Base-by-base conservation (phyloP, 2,329 filamentous ascomycete genomes). In the Coniochaeta hoffmannii region DNA sequence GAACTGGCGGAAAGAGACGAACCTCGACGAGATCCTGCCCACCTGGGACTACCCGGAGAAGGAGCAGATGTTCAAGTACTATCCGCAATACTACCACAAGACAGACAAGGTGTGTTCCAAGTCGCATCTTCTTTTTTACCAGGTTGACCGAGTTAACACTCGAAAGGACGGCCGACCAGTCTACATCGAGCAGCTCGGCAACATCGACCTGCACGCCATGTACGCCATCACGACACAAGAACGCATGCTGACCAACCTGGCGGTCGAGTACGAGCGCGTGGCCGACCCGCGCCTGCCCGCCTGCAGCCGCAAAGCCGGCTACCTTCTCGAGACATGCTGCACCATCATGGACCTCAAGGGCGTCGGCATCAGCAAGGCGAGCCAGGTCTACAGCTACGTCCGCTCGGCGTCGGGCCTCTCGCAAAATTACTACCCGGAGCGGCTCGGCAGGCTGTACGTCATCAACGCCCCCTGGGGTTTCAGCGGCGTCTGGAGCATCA, bases 71-170 rank as follows among this genome's bases (percentile, higher is more conserved):
- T 89, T 89, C 73, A 78, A 93, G 74, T 96, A 89, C 80, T 99
- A 99, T 76, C 90, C 90, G 50, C 94, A 99, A 76, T 99, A 94
- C 79, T 99, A 99, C 78, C 94, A 99, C 83, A 97, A 97, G 79
- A 93, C 86, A 12, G 90, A 94, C 75, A 91, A 90, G 76, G 85
- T 87, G 17, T 6, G 14, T 41, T 9, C 49, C 28, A 8, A 14
- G 5, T 28, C 35, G 12, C 12, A 6, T 12, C 4, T 9, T 52
- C 5, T 8, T 15, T 14, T 22, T 31, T 52, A 28, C 22, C 30
- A 22, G 15, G 17, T 28, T 46, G 14, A 46, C 50, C 24, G 14
- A 26, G 31, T 10, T 17, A 34, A 49, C 34, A 41, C 36, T n/a
- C n/a, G n/a, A n/a, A n/a, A 96, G 91, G 94, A 97, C 76, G 94